Evolutionary conservation across 169 alveolate species (phyloP), one percentile per base, ranked within the genome.

Genomic region (Eimeria praecox): DNA sequence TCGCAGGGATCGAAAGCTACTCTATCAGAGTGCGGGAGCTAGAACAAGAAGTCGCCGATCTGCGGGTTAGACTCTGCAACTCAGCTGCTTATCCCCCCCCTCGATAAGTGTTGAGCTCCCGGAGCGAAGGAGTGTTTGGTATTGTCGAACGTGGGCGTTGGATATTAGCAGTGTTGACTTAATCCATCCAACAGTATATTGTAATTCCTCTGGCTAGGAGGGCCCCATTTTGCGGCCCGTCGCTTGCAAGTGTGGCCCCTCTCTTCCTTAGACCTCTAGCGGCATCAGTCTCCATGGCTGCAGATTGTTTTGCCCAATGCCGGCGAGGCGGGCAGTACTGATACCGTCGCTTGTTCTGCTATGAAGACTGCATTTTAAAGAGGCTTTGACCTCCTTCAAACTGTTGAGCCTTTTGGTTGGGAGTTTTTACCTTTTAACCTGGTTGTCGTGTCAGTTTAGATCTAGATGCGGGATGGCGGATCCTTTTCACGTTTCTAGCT

Each of bases 21-120:
- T 78, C 95, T 42, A 49, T 38, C 71, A 18, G 95, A 59, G 89
- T 92, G 24, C 52, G 92, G 62, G 95, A 78, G 56, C 56, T 92
- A 59, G 95, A 92, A 87, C 89, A 59, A 44, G 95, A 92, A 80
- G 95, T 92, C 90, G 90, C 89, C 77, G 92, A 92, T 42, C 87
- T 92, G 87, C 95, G 95, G 95, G 95, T 92, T 64, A 92, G 95
- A 22, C 95, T 92, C 59, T 16, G 73, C 87, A 80, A 78, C 52
- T 40, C 83, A 42, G 69, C 52, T 64, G 66, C 4, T 4, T 30
- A 8, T 24, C 42, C 82, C 42, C 62, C 88, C 42, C 64, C 69
- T 30, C 64, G 42, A 42, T 78, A 78, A 42, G 64, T 78, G 66
- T 78, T 78, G 35, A 78, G 42, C 42, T 27, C n/a, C 44, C 66